These are phyloP conservation scores for Penicillium turbatum DNA, from an alignment of 495 filamentous ascomycete species.

Conservation along the genomic window DNA sequence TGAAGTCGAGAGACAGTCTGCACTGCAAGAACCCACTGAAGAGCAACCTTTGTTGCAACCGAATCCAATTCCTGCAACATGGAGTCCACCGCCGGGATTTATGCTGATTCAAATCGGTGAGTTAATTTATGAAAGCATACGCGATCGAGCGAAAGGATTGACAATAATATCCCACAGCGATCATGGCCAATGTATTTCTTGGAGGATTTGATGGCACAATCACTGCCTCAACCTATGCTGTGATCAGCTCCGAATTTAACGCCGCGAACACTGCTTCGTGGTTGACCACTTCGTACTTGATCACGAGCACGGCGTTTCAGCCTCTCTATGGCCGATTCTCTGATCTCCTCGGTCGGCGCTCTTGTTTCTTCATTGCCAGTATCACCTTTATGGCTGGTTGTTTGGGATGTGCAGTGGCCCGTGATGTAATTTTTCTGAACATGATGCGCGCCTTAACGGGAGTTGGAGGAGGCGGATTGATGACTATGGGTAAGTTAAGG, in stretches of 20 bases:
- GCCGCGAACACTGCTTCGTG: constrained; percentile 59
- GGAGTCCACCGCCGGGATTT: constrained; percentile 42
- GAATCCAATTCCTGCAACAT: constrained; percentile 14
- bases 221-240: constrained; percentile 60
- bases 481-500: constrained; percentile 53
- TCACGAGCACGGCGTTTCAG: constrained; percentile 62
- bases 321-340: constrained; percentile 46
- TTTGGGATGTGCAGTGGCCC: constrained; percentile 45
- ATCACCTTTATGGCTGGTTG: constrained; percentile 44
- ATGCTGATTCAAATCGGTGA: constrained; percentile 44
- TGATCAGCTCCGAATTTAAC: constrained; percentile 67
- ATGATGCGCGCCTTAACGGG: constrained; percentile 73
- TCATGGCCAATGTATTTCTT: constrained; percentile 64
- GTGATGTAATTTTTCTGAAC: constrained; percentile 61
- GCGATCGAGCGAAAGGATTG: background rate
- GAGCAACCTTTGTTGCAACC: constrained; percentile 38
- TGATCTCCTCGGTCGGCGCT: constrained; percentile 42
- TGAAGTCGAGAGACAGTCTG: background rate
- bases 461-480: constrained; percentile 56
- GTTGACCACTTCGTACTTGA: constrained; percentile 61
- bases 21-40: constrained; percentile 17
- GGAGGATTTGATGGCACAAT: constrained; percentile 64
- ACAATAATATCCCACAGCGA: constrained; percentile 32
- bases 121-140: constrained; percentile 1
- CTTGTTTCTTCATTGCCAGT: constrained; percentile 42